Evolutionary conservation across 2,329 filamentous ascomycete species (phyloP).

Genomic region (Stachybotrys chartarum): DNA sequence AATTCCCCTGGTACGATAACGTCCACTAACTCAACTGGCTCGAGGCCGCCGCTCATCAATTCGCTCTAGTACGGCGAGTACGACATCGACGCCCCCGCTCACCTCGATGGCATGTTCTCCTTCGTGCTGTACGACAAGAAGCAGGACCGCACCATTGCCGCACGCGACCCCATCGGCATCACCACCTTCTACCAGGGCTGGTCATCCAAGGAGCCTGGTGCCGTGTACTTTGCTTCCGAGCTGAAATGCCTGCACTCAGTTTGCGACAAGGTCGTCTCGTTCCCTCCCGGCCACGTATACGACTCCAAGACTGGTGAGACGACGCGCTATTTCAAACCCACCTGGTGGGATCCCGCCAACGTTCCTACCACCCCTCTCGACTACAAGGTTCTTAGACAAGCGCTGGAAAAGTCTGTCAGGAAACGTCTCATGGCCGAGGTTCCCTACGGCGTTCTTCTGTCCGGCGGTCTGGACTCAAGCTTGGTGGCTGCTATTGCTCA

Average conservation of each 20-base stretch:
- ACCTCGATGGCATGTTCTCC: slow-evolving; percentile 99
- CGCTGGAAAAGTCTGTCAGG: slow-evolving; percentile 83
- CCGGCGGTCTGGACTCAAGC: slow-evolving; percentile 92
- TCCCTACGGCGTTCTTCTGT: slow-evolving; percentile 91
- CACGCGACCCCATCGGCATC: slow-evolving; percentile 92
- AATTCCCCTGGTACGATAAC: slow-evolving; percentile 72
- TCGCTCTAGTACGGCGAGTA: slow-evolving; percentile 73
- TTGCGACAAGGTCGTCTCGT: slow-evolving; percentile 90
- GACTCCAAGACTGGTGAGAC: slow-evolving; percentile 85
- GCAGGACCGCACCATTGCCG: slow-evolving; percentile 85
- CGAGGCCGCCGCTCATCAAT: slow-evolving; percentile 8
- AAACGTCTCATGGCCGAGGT: slow-evolving; percentile 99
- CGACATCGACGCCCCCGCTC: slow-evolving; percentile 84
- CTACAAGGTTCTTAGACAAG: slow-evolving; percentile 71
- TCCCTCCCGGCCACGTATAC: slow-evolving; percentile 93
- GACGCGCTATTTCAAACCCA: slow-evolving; percentile 84
- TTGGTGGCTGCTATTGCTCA: slow-evolving; percentile 93
- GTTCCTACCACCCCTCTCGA: slow-evolving; percentile 77
- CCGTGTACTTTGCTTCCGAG: slow-evolving; percentile 95
- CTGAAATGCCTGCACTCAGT: slow-evolving; percentile 88
- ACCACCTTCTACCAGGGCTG: slow-evolving; percentile 97
- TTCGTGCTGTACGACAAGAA: slow-evolving; percentile 97
- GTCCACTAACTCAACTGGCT: not conserved
- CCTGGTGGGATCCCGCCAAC: slow-evolving; percentile 80
- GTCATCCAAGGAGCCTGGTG: slow-evolving; percentile 71